Base-by-base conservation (phyloP, 1,139 yeast genomes). In the Ogataea hybrid region DNA sequence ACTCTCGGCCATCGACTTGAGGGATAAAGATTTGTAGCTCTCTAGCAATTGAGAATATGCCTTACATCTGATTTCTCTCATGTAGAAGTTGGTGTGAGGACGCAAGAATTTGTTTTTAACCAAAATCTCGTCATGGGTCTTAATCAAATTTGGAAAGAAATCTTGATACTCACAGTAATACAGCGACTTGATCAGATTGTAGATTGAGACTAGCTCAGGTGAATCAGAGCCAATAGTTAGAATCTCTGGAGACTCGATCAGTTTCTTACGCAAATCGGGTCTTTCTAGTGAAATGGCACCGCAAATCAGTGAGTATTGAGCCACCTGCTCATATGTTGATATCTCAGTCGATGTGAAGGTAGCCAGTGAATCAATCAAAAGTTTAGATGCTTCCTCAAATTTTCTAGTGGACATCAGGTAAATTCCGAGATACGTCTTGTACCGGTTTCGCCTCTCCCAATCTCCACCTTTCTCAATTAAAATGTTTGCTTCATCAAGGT, bases 371-470 rank as follows among this genome's bases (percentile, higher is more conserved):
- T 90, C 98, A 53, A 87, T 86, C 57, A 94, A 75, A 52, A 90
- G 70, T 46, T 79, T 78, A 3, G 97, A 80, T 1, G 95, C 96
- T 54, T 87, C 95, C 25, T 70, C 69, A 58, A 94, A 94, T 58
- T 88, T 81, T 58, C 99, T 79, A 21, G 92, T 82, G 12, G 96
- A 85, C 74, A 92, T 69, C 39, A 79, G 71, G 63, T 87, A 87
- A 42, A 92, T 75, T 17, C 98, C 98, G 49, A 78, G 69, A 67
- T 92, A 94, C 6, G 97, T 88, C 69, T 94, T 92, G 71, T 79
- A 88, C 55, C 96, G 73, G 68, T 94, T 92, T 60, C 96, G 81
- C 64, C 98, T 86, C 67, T 94, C 98, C 98, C 99, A 92, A 63
- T 92, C 99, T 46, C 98, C 98, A 40, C 98, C 98, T 58, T 88